Percentiles rank a stretch among this genome's conserved stretches.
These are phyloP conservation scores for Brasilioporus rufonigricans DNA, from an alignment of 768 basidiomycete species.

Conservation along the genomic window DNA sequence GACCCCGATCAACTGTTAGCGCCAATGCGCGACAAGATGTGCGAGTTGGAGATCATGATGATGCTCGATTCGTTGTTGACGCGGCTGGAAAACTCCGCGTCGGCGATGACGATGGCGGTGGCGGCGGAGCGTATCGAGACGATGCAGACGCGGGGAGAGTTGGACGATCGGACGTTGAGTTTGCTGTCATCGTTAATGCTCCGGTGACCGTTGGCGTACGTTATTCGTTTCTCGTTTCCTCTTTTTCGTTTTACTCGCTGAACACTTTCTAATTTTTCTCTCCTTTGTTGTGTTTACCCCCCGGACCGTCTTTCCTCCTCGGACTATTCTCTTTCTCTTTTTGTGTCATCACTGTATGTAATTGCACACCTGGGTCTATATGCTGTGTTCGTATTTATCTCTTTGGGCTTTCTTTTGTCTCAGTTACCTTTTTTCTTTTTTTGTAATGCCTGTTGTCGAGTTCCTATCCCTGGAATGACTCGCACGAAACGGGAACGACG, in stretches of 20 bases:
- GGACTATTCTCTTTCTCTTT: background rate
- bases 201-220: slow-evolving; percentile 14
- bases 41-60: slow-evolving; percentile 68
- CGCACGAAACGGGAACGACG: too few species aligned
- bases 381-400: background rate
- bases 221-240: background rate
- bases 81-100: slow-evolving; percentile 73
- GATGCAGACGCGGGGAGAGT: slow-evolving; percentile 35
- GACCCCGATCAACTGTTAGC: slow-evolving; percentile 69
- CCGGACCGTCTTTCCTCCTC: background rate
- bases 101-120: slow-evolving; percentile 24
- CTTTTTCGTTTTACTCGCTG: background rate
- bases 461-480: too few species aligned
- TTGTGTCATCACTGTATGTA: background rate
- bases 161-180: slow-evolving; percentile 50
- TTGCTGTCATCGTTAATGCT: slow-evolving; percentile 37
- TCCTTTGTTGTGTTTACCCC: background rate
- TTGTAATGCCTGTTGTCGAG: background rate
- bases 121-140: slow-evolving; percentile 26
- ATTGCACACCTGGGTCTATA: background rate
- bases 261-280: background rate
- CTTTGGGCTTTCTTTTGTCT: background rate
- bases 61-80: slow-evolving; percentile 75
- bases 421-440: background rate
- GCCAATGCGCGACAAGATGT: slow-evolving; percentile 61